Evolutionary conservation across 345 rosid species (phyloP).

Genomic region (Eucalyptus viminalis): DNA sequence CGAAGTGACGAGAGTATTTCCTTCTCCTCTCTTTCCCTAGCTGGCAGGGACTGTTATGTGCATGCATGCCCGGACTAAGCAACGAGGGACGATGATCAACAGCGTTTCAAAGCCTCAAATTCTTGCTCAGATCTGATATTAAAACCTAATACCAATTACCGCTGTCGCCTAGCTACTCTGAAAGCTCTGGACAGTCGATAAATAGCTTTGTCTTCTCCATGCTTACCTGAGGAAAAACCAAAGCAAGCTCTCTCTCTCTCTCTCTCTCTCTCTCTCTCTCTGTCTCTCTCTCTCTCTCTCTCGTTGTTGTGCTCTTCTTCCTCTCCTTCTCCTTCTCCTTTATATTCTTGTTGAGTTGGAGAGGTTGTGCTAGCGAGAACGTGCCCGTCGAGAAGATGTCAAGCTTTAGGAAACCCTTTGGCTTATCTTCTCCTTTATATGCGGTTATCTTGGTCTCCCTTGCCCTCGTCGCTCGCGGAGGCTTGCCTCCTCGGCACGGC

Average conservation of each 20-base stretch:
- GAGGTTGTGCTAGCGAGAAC: neutral
- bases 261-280: too few relatives aligned
- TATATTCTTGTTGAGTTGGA: neutral
- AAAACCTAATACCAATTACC: too few relatives aligned
- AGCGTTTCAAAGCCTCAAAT: neutral
- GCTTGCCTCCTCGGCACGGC: neutral
- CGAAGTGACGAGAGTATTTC: neutral
- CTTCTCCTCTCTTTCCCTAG: neutral
- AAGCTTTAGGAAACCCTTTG: neutral
- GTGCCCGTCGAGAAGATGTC: neutral
- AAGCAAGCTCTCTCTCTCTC: neutral
- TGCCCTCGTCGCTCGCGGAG: neutral
- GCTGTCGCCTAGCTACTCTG: neutral
- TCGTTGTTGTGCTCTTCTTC: neutral
- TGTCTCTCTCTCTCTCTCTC: too few relatives aligned
- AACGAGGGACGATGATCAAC: neutral
- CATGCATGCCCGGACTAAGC: neutral
- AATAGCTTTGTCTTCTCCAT: neutral
- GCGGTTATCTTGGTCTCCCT: neutral
- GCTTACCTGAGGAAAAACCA: neutral
- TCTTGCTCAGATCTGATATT: neutral
- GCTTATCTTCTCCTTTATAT: neutral
- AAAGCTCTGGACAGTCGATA: neutral
- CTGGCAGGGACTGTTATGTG: too few relatives aligned
- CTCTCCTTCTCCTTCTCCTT: neutral